Evolutionary conservation across 306 rosid species (phyloP).

Genomic region (Cucumis cinereus): DNA sequence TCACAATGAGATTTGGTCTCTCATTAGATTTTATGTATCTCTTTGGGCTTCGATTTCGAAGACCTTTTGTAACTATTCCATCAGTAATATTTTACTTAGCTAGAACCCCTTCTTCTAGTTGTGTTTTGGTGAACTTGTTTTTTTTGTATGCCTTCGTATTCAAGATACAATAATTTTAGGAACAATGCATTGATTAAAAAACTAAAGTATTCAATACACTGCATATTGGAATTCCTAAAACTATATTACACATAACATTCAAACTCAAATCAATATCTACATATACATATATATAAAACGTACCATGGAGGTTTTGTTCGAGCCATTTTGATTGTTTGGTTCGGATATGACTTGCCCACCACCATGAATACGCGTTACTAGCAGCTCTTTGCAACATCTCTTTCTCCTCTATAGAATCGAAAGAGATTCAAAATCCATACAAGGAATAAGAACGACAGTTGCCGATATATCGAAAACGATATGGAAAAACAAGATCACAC

Average conservation of each 20-base stretch:
- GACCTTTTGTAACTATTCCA: too few species aligned
- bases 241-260: background rate
- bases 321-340: conserved; percentile 99
- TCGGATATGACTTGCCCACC: conserved; percentile 99
- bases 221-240: background rate
- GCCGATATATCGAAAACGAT: background rate
- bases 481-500: background rate
- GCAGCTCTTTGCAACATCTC: conserved; percentile 89
- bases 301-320: conserved; percentile 85
- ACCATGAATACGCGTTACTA: conserved; percentile 89
- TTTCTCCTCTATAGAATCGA: conserved; percentile 12
- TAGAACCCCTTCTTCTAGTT: too few species aligned
- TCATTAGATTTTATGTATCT: too few species aligned
- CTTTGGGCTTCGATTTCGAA: too few species aligned
- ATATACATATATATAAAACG: background rate
- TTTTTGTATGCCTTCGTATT: too few species aligned
- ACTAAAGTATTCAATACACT: background rate
- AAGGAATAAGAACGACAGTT: background rate
- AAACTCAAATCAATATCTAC: background rate
- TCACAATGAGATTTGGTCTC: too few species aligned
- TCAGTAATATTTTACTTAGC: too few species aligned
- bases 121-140: too few species aligned
- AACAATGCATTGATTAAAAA: too few species aligned
- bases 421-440: conserved; percentile 2
- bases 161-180: too few species aligned